Percentiles rank a stretch among this genome's conserved stretches.
Conservation (phyloP, 768 basidiomycete genomes). For the Amanita pseudoporphyria region DNA sequence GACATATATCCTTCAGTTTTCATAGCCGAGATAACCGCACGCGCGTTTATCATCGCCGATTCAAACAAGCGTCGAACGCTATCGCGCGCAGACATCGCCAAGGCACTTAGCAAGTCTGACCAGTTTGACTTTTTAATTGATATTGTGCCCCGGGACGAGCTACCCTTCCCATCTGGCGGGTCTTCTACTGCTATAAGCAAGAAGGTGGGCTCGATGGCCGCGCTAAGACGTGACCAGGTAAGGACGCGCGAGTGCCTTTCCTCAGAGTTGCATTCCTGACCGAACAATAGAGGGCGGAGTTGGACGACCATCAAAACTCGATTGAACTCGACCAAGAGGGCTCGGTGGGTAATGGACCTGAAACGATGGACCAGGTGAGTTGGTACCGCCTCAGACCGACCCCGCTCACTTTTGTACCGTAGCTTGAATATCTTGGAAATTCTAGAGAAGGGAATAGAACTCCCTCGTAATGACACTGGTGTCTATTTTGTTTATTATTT, state of each 20-base stretch:
- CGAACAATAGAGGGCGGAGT: background rate
- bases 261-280: background rate
- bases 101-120: slow-evolving; percentile 86
- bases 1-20: slow-evolving; percentile 51
- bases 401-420: background rate
- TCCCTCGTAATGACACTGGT: background rate
- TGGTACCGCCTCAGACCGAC: background rate
- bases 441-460: background rate
- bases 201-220: background rate
- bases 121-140: slow-evolving; percentile 98
- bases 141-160: slow-evolving; percentile 83
- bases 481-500: background rate
- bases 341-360: background rate
- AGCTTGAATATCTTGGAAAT: background rate
- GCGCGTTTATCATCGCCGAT: slow-evolving; percentile 93
- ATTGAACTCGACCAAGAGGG: slow-evolving; percentile 3
- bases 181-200: slow-evolving; percentile 4
- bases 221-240: background rate
- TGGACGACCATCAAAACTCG: background rate
- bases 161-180: slow-evolving; percentile 22
- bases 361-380: background rate
- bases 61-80: slow-evolving; percentile 94
- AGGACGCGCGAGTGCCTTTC: background rate
- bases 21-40: slow-evolving; percentile 92
- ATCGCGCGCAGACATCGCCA: slow-evolving; percentile 87